Percentiles rank a stretch among this genome's conserved stretches.
phyloP scores from a whole-genome alignment of 371 early-diverging fungal species.

The Mortierella sp. region DNA sequence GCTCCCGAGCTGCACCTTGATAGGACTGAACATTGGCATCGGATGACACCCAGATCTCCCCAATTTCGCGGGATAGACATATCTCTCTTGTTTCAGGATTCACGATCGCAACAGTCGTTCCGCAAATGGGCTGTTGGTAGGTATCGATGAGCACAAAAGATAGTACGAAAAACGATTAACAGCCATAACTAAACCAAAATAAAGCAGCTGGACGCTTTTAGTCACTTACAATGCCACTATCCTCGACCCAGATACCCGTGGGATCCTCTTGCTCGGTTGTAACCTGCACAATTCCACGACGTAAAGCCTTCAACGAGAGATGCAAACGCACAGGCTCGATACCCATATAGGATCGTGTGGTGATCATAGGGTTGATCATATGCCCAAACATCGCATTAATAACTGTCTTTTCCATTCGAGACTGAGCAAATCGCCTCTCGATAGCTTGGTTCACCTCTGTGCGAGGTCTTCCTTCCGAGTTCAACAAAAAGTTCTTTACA shows the following conservation, averaged over 20 bases:
- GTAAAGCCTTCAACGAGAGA: conserved; percentile 72
- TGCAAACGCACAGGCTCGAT: conserved; percentile 75
- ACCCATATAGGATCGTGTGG: conserved; percentile 85
- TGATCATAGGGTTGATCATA: conserved; percentile 81
- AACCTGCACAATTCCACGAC: conserved; percentile 75
- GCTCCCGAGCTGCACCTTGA: conserved; percentile 53
- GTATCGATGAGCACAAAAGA: background rate
- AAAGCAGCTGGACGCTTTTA: background rate
- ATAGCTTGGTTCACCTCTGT: conserved; percentile 66
- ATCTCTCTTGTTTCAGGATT: conserved; percentile 77
- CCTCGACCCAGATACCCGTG: conserved; percentile 75
- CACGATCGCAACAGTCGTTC: conserved; percentile 89
- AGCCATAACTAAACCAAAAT: background rate
- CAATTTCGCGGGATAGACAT: conserved; percentile 79
- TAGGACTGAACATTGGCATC: conserved; percentile 70
- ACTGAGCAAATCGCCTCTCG: conserved; percentile 47
- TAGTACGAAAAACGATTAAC: background rate
- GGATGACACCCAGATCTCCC: conserved; percentile 91
- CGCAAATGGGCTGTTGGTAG: conserved; percentile 47
- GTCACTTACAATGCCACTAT: conserved; percentile 79
- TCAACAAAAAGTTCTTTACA: conserved; percentile 79
- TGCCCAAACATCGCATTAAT: conserved; percentile 83
- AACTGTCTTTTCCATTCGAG: conserved; percentile 73
- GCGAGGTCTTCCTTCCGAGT: conserved; percentile 77
- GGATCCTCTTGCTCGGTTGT: conserved; percentile 68